Evolutionary conservation across 495 filamentous ascomycete species (phyloP).

Genomic region (Penicillium diatomitis): DNA sequence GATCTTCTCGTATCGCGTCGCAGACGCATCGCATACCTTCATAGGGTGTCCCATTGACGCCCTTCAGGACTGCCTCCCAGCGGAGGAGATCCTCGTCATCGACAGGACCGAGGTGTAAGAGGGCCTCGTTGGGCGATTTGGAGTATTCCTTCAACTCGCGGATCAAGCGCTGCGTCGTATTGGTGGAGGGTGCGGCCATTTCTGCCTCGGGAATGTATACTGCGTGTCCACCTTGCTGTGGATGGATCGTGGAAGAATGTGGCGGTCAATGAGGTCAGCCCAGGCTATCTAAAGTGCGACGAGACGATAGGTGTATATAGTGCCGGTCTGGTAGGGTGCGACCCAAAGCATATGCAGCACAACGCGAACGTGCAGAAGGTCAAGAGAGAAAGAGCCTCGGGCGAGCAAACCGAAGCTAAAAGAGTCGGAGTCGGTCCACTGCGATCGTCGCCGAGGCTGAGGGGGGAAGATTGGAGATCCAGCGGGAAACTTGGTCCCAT

Average conservation of each 20-base stretch:
- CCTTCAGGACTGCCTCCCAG: slow-evolving; percentile 76
- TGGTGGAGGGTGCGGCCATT: slow-evolving; percentile 24
- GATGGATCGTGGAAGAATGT: not conserved
- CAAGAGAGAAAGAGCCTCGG: not conserved
- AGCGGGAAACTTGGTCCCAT: too few species aligned
- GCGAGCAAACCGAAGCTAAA: not conserved
- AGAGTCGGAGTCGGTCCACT: not conserved
- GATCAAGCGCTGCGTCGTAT: slow-evolving; percentile 52
- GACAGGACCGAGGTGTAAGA: slow-evolving; percentile 56
- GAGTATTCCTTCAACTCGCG: slow-evolving; percentile 55
- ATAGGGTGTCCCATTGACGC: slow-evolving; percentile 57
- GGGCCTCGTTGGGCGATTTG: slow-evolving; percentile 43
- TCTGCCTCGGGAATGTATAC: slow-evolving; percentile 6
- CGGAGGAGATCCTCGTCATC: slow-evolving; percentile 59
- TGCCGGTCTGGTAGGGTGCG: not conserved
- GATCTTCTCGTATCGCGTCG: too few species aligned
- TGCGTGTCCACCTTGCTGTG: not conserved
- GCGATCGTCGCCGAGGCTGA: slow-evolving; percentile 16
- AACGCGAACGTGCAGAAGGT: not conserved
- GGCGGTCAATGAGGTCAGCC: not conserved
- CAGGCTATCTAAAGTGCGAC: not conserved
- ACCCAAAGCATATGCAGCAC: too few species aligned
- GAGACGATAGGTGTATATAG: not conserved
- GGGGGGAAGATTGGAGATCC: not conserved
- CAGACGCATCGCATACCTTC: slow-evolving; percentile 43